Conservation (phyloP, 768 basidiomycete genomes). For the Collybia mongolica region DNA sequence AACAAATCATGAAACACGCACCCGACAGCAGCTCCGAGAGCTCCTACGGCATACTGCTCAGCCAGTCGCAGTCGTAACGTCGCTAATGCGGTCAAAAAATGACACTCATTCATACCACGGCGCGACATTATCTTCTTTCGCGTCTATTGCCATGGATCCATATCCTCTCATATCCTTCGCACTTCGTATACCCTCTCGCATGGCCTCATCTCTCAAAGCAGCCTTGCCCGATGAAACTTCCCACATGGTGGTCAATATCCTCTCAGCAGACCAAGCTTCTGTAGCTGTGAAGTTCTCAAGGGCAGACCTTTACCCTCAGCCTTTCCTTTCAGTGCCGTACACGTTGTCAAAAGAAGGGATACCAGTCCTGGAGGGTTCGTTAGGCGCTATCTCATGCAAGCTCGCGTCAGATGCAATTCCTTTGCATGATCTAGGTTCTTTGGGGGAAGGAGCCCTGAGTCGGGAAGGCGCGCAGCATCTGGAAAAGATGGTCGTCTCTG, state of each 20-base stretch:
- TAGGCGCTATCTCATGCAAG: slow-evolving; percentile 75
- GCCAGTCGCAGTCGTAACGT: slow-evolving; percentile 84
- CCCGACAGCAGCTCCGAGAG: slow-evolving; percentile 38
- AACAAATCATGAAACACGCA: slow-evolving; percentile 7
- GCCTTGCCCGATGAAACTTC: slow-evolving; percentile 20
- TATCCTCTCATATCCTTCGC: slow-evolving; percentile 87
- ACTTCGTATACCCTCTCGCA: slow-evolving; percentile 84
- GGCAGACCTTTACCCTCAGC: slow-evolving; percentile 63
- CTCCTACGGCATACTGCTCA: slow-evolving; percentile 79
- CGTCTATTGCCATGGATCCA: slow-evolving; percentile 89
- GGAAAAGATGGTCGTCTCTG: slow-evolving; percentile 37
- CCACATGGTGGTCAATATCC: slow-evolving; percentile 79
- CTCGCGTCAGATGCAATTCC: slow-evolving; percentile 62
- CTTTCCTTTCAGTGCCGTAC: slow-evolving; percentile 45
- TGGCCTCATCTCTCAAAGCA: slow-evolving; percentile 62
- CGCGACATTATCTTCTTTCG: slow-evolving; percentile 91
- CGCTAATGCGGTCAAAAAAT: slow-evolving; percentile 46
- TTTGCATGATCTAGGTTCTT: slow-evolving; percentile 50
- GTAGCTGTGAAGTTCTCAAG: slow-evolving; percentile 72
- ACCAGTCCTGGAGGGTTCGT: slow-evolving; percentile 53
- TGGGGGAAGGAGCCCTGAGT: slow-evolving; percentile 21
- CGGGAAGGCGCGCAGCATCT: slow-evolving; percentile 10
- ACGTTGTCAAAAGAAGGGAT: slow-evolving; percentile 49
- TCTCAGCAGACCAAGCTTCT: slow-evolving; percentile 64
- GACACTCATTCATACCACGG: slow-evolving; percentile 59